Conservation (phyloP, 257 asterid genomes). For the Ilex aquifolium region DNA sequence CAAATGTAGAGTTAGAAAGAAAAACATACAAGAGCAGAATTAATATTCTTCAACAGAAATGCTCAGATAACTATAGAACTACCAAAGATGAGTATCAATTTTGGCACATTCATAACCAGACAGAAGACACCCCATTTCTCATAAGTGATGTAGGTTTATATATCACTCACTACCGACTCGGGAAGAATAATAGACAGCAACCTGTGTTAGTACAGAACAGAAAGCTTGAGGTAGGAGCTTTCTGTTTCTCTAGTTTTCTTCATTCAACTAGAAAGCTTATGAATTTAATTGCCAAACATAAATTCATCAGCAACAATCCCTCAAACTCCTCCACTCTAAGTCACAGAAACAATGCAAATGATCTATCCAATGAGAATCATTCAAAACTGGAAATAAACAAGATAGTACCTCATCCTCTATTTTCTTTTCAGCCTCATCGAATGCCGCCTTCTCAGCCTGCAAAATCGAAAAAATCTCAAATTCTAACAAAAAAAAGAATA, state of each 20-base stretch:
- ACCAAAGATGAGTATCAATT: background rate
- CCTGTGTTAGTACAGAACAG: background rate
- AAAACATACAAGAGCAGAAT: background rate
- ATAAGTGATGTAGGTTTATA: too few species aligned
- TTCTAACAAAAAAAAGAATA: constrained; percentile 3
- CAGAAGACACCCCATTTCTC: too few species aligned
- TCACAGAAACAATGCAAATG: background rate
- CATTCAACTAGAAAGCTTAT: too few species aligned
- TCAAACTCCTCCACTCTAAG: background rate
- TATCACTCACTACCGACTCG: too few species aligned
- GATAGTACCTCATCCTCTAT: constrained; percentile 73
- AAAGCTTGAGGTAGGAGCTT: background rate
- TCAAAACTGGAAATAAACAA: background rate
- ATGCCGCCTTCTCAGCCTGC: constrained; percentile 94
- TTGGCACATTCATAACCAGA: too few species aligned
- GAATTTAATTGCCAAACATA: too few species aligned
- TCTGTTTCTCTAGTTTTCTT: background rate
- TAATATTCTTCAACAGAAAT: too few species aligned
- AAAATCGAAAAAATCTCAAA: constrained; percentile 10
- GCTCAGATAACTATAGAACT: background rate
- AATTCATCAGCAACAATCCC: too few species aligned
- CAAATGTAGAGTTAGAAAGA: background rate
- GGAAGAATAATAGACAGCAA: background rate
- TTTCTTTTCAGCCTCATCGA: constrained; percentile 91
- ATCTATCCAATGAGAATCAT: background rate